Percentiles rank a stretch among this genome's conserved stretches.
Conservation (phyloP, 306 rosid genomes). For the Castanopsis chinensis region DNA sequence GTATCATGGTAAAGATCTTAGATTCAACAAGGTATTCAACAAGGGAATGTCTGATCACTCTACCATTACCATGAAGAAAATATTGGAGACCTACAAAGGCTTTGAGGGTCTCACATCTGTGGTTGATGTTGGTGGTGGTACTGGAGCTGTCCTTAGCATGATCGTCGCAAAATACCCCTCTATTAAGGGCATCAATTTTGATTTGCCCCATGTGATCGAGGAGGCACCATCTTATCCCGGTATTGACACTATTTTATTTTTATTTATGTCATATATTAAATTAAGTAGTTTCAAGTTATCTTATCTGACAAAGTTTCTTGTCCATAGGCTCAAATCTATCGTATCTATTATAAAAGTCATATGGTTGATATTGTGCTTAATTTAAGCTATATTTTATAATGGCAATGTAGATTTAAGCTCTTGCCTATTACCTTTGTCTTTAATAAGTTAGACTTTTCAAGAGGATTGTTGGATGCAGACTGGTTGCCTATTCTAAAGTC, state of each 20-base stretch:
- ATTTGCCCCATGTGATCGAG: conserved; percentile 80
- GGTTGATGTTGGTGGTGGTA: conserved; percentile 94
- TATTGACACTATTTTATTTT: background rate
- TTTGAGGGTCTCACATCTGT: conserved; percentile 73
- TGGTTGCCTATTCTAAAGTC: too few species aligned
- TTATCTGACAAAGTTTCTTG: too few species aligned
- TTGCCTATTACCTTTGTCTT: too few species aligned
- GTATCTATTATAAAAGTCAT: too few species aligned
- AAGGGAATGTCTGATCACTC: conserved; percentile 85
- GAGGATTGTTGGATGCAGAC: too few species aligned
- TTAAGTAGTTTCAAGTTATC: too few species aligned
- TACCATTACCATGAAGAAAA: conserved; percentile 79
- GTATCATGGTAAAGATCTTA: conserved; percentile 77
- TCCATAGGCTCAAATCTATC: too few species aligned
- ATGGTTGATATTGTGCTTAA: too few species aligned
- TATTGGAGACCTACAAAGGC: conserved; percentile 68
- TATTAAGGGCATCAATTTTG: conserved; percentile 82
- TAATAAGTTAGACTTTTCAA: too few species aligned
- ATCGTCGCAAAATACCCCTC: conserved; percentile 80
- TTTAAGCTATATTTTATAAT: too few species aligned
- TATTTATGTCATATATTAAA: background rate
- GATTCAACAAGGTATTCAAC: conserved; percentile 92
- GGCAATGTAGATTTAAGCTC: too few species aligned
- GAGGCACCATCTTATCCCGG: conserved; percentile 80
- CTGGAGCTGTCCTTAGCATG: conserved; percentile 67